phyloP scores from a whole-genome alignment of 2,329 filamentous ascomycete genomes.

The Stachybotrys chartarum region DNA sequence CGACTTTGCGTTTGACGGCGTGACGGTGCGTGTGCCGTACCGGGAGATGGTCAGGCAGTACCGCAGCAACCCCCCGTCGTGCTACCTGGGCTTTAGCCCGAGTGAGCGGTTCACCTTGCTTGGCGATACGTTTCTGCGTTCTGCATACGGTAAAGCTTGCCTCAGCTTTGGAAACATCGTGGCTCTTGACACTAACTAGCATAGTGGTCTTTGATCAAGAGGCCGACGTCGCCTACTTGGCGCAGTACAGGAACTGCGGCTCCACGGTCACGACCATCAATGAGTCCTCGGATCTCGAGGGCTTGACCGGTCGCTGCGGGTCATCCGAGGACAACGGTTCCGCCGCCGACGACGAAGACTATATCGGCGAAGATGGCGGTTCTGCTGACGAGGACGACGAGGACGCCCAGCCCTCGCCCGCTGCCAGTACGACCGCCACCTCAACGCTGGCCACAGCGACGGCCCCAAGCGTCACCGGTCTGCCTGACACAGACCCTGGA shows the following conservation, averaged over 20 bases:
- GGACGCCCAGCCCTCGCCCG: too few species aligned
- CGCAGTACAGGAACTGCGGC: conserved; percentile 45
- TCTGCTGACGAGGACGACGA: not conserved
- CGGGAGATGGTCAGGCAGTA: conserved; percentile 34
- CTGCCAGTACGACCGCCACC: not conserved
- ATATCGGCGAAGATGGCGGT: too few species aligned
- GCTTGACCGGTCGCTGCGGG: conserved; percentile 9
- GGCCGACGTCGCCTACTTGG: conserved; percentile 38
- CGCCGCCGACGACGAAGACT: not conserved
- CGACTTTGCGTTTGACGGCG: conserved; percentile 40
- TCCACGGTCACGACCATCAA: conserved; percentile 11
- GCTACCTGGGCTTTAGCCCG: conserved; percentile 42
- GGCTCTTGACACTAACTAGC: not conserved
- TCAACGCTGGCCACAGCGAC: not conserved
- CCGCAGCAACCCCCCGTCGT: conserved; percentile 19
- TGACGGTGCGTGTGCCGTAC: conserved; percentile 42
- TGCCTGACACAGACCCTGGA: not conserved
- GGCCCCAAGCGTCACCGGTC: not conserved
- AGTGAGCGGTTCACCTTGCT: conserved; percentile 41
- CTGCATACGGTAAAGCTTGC: conserved; percentile 36
- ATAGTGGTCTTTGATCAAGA: conserved; percentile 45
- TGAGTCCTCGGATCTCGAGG: conserved; percentile 4
- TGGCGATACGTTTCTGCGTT: conserved; percentile 47
- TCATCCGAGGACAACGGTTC: not conserved
- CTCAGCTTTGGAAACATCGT: too few species aligned